A percentile compares a stretch with the other conserved stretches of the same genome.
Evolutionary conservation across 2,329 filamentous ascomycete species (phyloP).

Genomic region (Rutstroemia sp.): DNA sequence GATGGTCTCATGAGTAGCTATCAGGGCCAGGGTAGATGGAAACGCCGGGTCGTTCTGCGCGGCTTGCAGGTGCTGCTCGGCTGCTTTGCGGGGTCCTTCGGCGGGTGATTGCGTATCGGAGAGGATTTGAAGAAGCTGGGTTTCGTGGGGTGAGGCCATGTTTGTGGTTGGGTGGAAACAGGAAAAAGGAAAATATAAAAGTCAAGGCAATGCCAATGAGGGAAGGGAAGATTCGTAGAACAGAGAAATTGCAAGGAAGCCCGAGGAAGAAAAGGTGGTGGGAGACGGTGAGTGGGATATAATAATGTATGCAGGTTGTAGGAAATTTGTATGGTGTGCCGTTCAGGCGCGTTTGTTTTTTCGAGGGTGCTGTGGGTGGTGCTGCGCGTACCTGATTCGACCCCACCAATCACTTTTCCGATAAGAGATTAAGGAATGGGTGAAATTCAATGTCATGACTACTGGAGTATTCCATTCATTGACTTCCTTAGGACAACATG

Average conservation of each 20-base stretch:
- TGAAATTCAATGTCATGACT: neutral
- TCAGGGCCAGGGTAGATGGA: conserved; percentile 69
- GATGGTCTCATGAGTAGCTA: conserved; percentile 70
- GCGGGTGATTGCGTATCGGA: conserved; percentile 75
- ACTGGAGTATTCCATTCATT: no score
- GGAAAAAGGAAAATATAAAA: neutral
- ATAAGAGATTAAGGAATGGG: neutral
- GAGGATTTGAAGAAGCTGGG: conserved; percentile 83
- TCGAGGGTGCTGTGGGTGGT: neutral
- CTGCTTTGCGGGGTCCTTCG: conserved; percentile 72
- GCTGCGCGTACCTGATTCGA: neutral
- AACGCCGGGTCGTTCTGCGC: conserved; percentile 55
- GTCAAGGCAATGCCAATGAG: neutral
- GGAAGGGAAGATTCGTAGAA: neutral
- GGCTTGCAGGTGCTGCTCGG: conserved; percentile 52
- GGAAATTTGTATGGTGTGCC: neutral
- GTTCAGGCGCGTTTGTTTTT: neutral
- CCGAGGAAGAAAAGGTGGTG: neutral
- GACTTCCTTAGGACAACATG: no score
- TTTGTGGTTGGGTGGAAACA: neutral
- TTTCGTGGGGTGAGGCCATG: conserved; percentile 61
- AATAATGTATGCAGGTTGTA: no score
- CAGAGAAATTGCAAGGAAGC: neutral
- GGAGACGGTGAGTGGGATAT: neutral
- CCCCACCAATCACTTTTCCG: neutral